Conservation (phyloP, 371 early-diverging fungal species). For the Apophysomyces ossiformis region DNA sequence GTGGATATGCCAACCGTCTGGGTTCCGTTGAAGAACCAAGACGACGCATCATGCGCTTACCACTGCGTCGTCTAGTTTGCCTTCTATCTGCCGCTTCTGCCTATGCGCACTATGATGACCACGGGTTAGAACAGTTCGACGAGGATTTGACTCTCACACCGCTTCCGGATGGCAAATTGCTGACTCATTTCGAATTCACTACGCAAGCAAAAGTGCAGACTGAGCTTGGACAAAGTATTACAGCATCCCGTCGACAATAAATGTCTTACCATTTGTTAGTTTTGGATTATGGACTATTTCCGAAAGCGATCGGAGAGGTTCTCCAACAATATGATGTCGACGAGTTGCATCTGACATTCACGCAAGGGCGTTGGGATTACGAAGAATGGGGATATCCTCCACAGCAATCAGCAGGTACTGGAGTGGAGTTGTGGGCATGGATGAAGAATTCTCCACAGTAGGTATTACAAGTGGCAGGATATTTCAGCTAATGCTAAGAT, state of each 20-base stretch:
- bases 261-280: conserved; percentile 34
- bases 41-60: neutral
- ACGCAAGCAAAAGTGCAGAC: conserved; percentile 47
- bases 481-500: neutral
- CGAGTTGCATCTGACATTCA: conserved; percentile 81
- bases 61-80: neutral
- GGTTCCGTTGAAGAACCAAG: neutral
- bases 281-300: conserved; percentile 77
- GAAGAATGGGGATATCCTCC: conserved; percentile 78
- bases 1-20: neutral
- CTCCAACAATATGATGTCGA: conserved; percentile 53
- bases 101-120: conserved; percentile 4
- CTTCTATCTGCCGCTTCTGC: neutral
- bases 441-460: conserved; percentile 60
- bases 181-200: conserved; percentile 80
- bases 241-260: too few relatives aligned
- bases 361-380: conserved; percentile 71
- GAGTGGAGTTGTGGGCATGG: conserved; percentile 86
- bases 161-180: conserved; percentile 76
- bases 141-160: conserved; percentile 69
- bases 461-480: neutral
- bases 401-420: conserved; percentile 66
- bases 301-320: conserved; percentile 87
- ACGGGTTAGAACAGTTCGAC: conserved; percentile 47
- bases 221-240: neutral